Evolutionary conservation across 1,284 basidiomycete species (phyloP), one percentile per base, ranked within the genome.

Genomic region (Golubevia sp.): DNA sequence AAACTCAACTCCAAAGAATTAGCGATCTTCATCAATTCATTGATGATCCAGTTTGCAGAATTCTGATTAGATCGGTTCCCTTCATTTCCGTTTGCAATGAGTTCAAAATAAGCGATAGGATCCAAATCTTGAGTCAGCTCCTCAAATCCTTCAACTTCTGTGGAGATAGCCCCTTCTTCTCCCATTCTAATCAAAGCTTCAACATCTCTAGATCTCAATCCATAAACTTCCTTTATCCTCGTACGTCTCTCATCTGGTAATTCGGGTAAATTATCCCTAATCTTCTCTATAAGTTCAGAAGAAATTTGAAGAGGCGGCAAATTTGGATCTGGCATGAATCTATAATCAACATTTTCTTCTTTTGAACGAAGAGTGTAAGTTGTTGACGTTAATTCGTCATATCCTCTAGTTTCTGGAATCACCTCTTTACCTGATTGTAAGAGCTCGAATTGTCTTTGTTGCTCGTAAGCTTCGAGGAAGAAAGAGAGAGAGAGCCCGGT

Each of bases 251-350:
- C 87, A 76, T 88, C 88, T 0, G 94, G 94, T 26, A 97, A 88
- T 70, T 92, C 90, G 0, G 94, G 94, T 76, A 97, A 87, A 0
- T 81, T 84, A 0, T 79, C 70, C n/a, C 85, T 85, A 21, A 94
- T 86, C 0, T 76, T 71, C 0, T 88, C 83, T 15, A 96, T 85
- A 90, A 90, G 49, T 84, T 82, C 91, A 93, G 73, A 4, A 53
- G 51, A 26, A 49, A 59, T 44, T 55, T 63, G 18, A 4, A 83
- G 55, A 0, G 91, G 89, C 0, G 93, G 93, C 0, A 99, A 85
- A 79, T 99, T 98, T 0, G 93, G 90, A 82, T 99, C 97, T 0
- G 97, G 97, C 93, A 99, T 95, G 85, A 97, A 99, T 5, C 96
- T 88, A 83, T 99, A 99, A 82, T 99, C 96, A 3, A 92, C 92